Percentiles rank a stretch among this genome's conserved stretches.
phyloP scores from a whole-genome alignment of 2,329 filamentous ascomycete genomes.

The Cryphonectria naterciae region DNA sequence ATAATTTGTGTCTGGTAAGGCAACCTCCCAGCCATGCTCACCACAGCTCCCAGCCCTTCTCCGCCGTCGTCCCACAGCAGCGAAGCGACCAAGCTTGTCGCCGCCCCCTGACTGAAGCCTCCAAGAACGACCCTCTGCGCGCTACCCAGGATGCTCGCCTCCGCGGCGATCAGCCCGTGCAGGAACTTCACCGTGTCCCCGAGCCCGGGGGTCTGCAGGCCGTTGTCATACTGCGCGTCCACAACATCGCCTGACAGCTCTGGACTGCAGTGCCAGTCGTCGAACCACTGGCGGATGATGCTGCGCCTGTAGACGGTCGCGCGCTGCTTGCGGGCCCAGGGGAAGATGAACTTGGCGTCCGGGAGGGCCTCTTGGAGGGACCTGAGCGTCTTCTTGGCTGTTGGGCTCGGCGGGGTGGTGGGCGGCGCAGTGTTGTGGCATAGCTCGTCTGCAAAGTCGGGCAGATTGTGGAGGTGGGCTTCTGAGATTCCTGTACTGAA shows the following conservation, averaged over 20 bases:
- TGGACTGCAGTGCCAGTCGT: slow-evolving; percentile 42
- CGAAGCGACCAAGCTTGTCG: slow-evolving; percentile 47
- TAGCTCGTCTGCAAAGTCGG: background rate
- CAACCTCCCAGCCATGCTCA: slow-evolving; percentile 52
- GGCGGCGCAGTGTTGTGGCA: too few relatives aligned
- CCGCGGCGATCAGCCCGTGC: slow-evolving; percentile 42
- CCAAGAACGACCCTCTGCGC: slow-evolving; percentile 48
- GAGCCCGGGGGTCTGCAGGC: slow-evolving; percentile 46
- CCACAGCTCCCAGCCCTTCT: slow-evolving; percentile 40
- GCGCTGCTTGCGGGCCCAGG: slow-evolving; percentile 48
- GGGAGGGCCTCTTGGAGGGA: slow-evolving; percentile 44
- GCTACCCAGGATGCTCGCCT: slow-evolving; percentile 44
- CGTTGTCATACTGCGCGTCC: slow-evolving; percentile 29
- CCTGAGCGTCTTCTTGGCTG: background rate
- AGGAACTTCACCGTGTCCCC: slow-evolving; percentile 46
- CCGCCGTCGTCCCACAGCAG: slow-evolving; percentile 50
- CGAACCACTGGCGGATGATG: slow-evolving; percentile 52
- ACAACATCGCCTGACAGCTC: slow-evolving; percentile 25
- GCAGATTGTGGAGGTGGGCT: slow-evolving; percentile 27
- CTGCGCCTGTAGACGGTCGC: slow-evolving; percentile 44
- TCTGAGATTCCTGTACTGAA: slow-evolving; percentile 47
- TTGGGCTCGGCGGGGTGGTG: background rate
- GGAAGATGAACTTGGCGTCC: slow-evolving; percentile 54
- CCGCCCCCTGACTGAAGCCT: slow-evolving; percentile 60
- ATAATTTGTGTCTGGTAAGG: slow-evolving; percentile 44